Evolutionary conservation across 2,329 filamentous ascomycete genomes (phyloP).

Genomic region (Canariomyces notabilis): DNA sequence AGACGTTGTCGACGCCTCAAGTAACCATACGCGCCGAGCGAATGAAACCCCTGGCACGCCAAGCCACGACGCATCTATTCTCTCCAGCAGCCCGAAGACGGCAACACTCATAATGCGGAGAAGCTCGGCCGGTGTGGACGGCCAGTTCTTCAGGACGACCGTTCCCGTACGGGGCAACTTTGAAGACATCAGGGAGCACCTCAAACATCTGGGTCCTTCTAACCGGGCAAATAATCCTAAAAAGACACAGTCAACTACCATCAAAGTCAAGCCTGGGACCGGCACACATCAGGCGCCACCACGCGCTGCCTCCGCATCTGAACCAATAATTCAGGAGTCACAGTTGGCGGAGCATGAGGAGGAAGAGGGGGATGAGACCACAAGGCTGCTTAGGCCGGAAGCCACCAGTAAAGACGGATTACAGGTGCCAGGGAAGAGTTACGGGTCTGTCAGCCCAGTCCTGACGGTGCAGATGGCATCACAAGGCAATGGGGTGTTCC

Average conservation of each 20-base stretch:
- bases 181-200: constrained; percentile 57
- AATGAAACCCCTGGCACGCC: constrained; percentile 33
- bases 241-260: constrained; percentile 55
- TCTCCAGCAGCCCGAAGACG: constrained; percentile 45
- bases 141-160: constrained; percentile 41
- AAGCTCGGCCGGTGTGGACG: constrained; percentile 51
- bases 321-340: constrained; percentile 7
- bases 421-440: constrained; percentile 53
- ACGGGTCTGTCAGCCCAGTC: constrained; percentile 40
- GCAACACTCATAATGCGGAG: constrained; percentile 57
- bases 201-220: constrained; percentile 62
- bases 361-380: constrained; percentile 36
- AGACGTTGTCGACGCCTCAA: constrained; percentile 24
- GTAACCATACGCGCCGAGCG: constrained; percentile 28
- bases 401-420: constrained; percentile 60
- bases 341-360: constrained; percentile 15
- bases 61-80: constrained; percentile 34
- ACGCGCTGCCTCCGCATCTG: constrained; percentile 23
- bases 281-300: constrained; percentile 15
- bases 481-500: constrained; percentile 23
- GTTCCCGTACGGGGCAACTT: constrained; percentile 56
- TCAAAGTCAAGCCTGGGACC: constrained; percentile 58
- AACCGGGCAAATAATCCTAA: constrained; percentile 62
- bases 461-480: constrained; percentile 21
- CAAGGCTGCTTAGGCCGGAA: constrained; percentile 44